phyloP scores from a whole-genome alignment of 1,139 yeast species.

The Pichia kudriavzevii region DNA sequence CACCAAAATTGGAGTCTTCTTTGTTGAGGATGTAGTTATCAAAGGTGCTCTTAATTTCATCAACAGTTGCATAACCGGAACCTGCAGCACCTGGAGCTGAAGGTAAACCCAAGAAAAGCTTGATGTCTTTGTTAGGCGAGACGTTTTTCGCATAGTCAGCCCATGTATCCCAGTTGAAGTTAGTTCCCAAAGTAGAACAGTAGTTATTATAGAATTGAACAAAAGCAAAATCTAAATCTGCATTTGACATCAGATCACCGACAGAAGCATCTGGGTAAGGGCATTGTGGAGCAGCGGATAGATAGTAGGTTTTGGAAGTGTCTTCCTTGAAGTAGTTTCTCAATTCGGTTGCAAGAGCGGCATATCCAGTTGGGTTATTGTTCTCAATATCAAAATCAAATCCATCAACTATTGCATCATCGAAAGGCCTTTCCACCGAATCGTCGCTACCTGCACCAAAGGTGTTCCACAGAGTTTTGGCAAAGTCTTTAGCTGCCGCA shows the following conservation, averaged over 20 bases:
- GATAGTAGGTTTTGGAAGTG: conserved; percentile 55
- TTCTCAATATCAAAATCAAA: conserved; percentile 68
- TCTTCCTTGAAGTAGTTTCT: conserved; percentile 50
- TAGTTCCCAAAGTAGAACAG: conserved; percentile 45
- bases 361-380: conserved; percentile 45
- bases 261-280: conserved; percentile 83
- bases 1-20: conserved; percentile 51
- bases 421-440: conserved; percentile 63
- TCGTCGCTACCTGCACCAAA: conserved; percentile 84
- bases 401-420: conserved; percentile 58
- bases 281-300: conserved; percentile 96
- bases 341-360: conserved; percentile 53
- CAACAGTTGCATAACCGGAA: conserved; percentile 50
- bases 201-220: conserved; percentile 92
- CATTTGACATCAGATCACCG: conserved; percentile 55
- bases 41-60: conserved; percentile 32
- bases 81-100: conserved; percentile 40
- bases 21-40: conserved; percentile 31
- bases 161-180: conserved; percentile 88
- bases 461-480: conserved; percentile 71
- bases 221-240: conserved; percentile 76
- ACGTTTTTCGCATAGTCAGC: conserved; percentile 49
- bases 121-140: conserved; percentile 63
- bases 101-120: conserved; percentile 48
- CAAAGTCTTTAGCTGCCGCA: conserved; percentile 57